Evolutionary conservation across 2,329 filamentous ascomycete species (phyloP).

Genomic region (Pseudogymnoascus sp.): DNA sequence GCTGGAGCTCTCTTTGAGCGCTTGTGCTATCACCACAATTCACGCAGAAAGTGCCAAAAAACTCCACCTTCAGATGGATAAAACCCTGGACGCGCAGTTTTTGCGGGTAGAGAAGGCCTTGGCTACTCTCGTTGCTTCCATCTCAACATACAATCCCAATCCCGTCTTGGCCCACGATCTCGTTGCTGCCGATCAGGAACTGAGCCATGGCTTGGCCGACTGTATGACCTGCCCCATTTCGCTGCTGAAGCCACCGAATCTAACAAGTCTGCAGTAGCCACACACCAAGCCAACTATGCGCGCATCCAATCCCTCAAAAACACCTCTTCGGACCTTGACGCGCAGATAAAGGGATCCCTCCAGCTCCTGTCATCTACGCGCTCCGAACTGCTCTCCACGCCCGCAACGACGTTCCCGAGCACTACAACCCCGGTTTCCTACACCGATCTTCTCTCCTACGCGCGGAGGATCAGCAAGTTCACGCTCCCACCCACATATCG

Average conservation of each 20-base stretch:
- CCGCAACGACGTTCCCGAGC: conserved; percentile 46
- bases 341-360: conserved; percentile 63
- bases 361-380: conserved; percentile 62
- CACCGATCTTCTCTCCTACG: conserved; percentile 66
- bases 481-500: conserved; percentile 49
- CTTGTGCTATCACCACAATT: background rate
- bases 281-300: conserved; percentile 65
- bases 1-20: background rate
- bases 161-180: conserved; percentile 59
- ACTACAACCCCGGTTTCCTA: conserved; percentile 52
- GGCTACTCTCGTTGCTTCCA: conserved; percentile 64
- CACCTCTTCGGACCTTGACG: conserved; percentile 56
- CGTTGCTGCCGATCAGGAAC: conserved; percentile 57
- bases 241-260: background rate
- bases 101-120: conserved; percentile 60
- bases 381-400: conserved; percentile 59
- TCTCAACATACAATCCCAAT: conserved; percentile 74
- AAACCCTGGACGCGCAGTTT: conserved; percentile 51
- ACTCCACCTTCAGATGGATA: conserved; percentile 43
- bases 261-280: conserved; percentile 45
- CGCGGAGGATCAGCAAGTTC: conserved; percentile 69
- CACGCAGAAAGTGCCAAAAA: background rate
- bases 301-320: conserved; percentile 61
- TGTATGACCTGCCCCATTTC: conserved; percentile 34
- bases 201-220: conserved; percentile 56